Conservation (phyloP, 2,329 filamentous ascomycete genomes). For the Colletotrichum melonis region DNA sequence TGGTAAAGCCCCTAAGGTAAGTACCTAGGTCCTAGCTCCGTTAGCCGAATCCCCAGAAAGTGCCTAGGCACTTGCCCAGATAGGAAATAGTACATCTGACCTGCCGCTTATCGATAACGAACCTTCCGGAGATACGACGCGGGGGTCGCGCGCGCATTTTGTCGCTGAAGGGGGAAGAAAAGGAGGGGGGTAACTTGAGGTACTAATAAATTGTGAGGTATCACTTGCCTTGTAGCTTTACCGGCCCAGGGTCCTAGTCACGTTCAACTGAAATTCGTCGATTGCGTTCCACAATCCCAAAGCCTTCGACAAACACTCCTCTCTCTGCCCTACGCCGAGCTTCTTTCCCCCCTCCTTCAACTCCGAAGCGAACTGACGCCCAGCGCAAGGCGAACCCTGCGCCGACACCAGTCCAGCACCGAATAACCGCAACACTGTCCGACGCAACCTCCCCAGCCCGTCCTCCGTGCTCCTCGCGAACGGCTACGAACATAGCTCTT, state of each 20-base stretch:
- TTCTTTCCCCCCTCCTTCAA: neutral
- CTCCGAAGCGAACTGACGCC: constrained; percentile 27
- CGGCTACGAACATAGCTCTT: constrained; percentile 17
- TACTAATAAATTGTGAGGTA: too few relatives aligned
- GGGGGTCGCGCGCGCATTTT: constrained; percentile 1
- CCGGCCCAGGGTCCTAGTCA: constrained; percentile 15
- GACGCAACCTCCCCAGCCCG: constrained; percentile 27
- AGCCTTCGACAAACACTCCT: constrained; percentile 30
- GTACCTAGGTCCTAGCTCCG: neutral
- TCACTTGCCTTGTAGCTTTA: neutral
- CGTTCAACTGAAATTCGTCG: constrained; percentile 17
- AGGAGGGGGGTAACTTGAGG: neutral
- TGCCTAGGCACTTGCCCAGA: constrained; percentile 10
- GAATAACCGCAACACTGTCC: neutral
- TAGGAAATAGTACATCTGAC: constrained; percentile 20
- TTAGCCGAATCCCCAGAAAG: neutral
- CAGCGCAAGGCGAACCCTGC: constrained; percentile 31
- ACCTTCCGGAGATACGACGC: constrained; percentile 26
- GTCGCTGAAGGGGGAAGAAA: neutral
- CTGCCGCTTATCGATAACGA: constrained; percentile 24
- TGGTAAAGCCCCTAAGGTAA: neutral
- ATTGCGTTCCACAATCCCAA: constrained; percentile 26
- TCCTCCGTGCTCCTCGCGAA: constrained; percentile 21
- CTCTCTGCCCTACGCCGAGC: neutral
- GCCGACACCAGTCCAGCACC: constrained; percentile 1